Evolutionary conservation across 23 red algal genomes (phyloP), one percentile per base, ranked within the genome.

Genomic region (Gracilaria gracilis): DNA sequence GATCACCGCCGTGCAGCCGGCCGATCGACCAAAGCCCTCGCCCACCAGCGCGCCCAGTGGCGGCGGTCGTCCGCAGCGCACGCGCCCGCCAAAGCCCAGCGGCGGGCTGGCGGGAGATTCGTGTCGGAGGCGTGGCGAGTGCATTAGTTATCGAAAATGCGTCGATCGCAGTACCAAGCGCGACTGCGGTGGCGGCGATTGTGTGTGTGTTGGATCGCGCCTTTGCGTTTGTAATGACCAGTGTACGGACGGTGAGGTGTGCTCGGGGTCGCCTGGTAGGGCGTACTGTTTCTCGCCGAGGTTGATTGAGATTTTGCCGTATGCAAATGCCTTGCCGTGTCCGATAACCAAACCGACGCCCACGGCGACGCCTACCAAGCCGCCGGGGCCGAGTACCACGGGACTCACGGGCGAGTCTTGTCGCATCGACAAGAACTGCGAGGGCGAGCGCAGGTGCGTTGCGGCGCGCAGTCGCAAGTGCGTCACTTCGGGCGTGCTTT

Each of bases 71-170:
- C 77, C 49, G 21, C 27, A 32, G 77, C 2, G 57, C 0, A 57
- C 77, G 51, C 42, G 77, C 1, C 77, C 77, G 17, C 58, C 66
- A 34, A 67, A 47, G 37, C 37, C 83, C 17, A 27, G 27, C 4
- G 83, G 83, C 65, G 83, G 83, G 12, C 44, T 86, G 61, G 83
- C 83, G 8, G 83, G 83, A 15, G 83, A 86, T 57, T 8, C 37
- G 31, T 86, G 83, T 36, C 36, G 47, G 6, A 20, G 61, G 19
- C 62, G 66, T 11, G 66, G 40, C 40, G 83, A 74, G 23, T 86
- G 83, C 57, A 44, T 86, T 28, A 36, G 21, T 2, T 86, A 86
- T 57, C 83, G 83, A 0, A 38, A 36, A 20, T 86, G 83, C 34
- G 39, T 86, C 24, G 38, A 86, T 24, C 24, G n/a, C 11, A 13